Percentiles rank a stretch among this genome's conserved stretches.
Evolutionary conservation across 2,329 filamentous ascomycete species (phyloP).

Genomic region (Colletotrichum chrysophilum): DNA sequence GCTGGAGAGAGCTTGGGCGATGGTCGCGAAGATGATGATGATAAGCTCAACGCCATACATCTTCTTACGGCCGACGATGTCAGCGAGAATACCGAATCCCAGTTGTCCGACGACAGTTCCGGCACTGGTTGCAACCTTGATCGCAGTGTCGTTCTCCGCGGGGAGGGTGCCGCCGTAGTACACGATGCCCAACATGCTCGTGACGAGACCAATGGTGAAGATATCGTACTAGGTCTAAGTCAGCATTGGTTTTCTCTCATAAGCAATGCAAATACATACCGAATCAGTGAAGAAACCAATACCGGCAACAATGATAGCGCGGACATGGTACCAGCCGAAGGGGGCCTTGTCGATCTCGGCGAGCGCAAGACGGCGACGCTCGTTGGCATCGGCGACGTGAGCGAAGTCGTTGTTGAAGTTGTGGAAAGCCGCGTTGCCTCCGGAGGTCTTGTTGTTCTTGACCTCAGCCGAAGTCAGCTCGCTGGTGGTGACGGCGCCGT

Average conservation of each 20-base stretch:
- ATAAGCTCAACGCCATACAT: constrained; percentile 80
- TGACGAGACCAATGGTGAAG: constrained; percentile 77
- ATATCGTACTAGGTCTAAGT: constrained; percentile 65
- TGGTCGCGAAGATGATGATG: constrained; percentile 79
- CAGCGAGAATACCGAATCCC: constrained; percentile 79
- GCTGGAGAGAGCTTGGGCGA: constrained; percentile 73
- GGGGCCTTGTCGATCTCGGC: constrained; percentile 83
- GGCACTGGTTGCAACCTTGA: constrained; percentile 84
- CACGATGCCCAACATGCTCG: constrained; percentile 79
- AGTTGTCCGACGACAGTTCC: constrained; percentile 86
- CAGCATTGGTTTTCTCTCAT: background rate
- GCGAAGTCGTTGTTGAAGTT: constrained; percentile 79
- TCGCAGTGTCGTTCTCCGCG: constrained; percentile 73
- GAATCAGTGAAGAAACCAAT: constrained; percentile 91
- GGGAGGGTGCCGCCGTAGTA: constrained; percentile 73
- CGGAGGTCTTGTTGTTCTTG: constrained; percentile 52
- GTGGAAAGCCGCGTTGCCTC: constrained; percentile 74
- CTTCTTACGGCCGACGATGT: constrained; percentile 76
- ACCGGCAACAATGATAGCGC: constrained; percentile 78
- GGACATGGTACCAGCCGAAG: constrained; percentile 85
- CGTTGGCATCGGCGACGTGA: constrained; percentile 72
- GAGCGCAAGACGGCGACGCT: constrained; percentile 79
- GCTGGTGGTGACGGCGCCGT: background rate
- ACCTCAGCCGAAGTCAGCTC: background rate
- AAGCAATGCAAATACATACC: constrained; percentile 18